phyloP scores from a whole-genome alignment of 1,139 yeast species.

The Diutina catenulata region DNA sequence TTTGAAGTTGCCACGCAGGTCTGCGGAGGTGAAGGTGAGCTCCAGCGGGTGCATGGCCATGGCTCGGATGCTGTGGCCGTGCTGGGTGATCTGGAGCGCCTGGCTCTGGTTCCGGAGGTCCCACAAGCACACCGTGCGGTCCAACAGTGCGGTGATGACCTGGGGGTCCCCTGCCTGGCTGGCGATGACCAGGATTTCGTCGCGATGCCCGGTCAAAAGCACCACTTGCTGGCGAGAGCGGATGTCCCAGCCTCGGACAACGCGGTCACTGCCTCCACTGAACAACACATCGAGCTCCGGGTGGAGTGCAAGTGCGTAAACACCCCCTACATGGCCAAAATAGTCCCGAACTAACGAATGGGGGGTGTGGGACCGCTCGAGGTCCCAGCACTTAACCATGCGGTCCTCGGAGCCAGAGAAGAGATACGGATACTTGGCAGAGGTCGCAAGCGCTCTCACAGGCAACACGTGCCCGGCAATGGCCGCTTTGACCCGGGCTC shows the following conservation, averaged over 20 bases:
- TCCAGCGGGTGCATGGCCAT: slow-evolving; percentile 61
- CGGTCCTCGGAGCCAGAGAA: slow-evolving; percentile 93
- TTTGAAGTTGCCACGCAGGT: slow-evolving; percentile 66
- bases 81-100: slow-evolving; percentile 63
- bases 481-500: slow-evolving; percentile 58
- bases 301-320: slow-evolving; percentile 72
- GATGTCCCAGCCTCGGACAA: slow-evolving; percentile 88
- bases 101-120: slow-evolving; percentile 40
- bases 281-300: slow-evolving; percentile 81
- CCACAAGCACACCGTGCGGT: slow-evolving; percentile 79
- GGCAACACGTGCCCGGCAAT: slow-evolving; percentile 89
- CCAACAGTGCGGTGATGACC: slow-evolving; percentile 72
- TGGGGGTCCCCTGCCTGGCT: slow-evolving; percentile 77
- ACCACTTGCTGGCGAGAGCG: slow-evolving; percentile 67
- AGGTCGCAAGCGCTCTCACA: slow-evolving; percentile 64
- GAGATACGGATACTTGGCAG: slow-evolving; percentile 72
- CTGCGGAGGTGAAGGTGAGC: slow-evolving; percentile 63
- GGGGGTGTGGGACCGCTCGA: slow-evolving; percentile 65
- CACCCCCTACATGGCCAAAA: slow-evolving; percentile 90
- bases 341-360: slow-evolving; percentile 49
- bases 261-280: slow-evolving; percentile 85
- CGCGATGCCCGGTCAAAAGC: slow-evolving; percentile 73
- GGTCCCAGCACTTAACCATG: slow-evolving; percentile 92
- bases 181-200: slow-evolving; percentile 58
- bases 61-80: slow-evolving; percentile 69